These are phyloP conservation scores for Penicillium sp. DNA, from an alignment of 2,329 filamentous ascomycete species.

Conservation along the genomic window DNA sequence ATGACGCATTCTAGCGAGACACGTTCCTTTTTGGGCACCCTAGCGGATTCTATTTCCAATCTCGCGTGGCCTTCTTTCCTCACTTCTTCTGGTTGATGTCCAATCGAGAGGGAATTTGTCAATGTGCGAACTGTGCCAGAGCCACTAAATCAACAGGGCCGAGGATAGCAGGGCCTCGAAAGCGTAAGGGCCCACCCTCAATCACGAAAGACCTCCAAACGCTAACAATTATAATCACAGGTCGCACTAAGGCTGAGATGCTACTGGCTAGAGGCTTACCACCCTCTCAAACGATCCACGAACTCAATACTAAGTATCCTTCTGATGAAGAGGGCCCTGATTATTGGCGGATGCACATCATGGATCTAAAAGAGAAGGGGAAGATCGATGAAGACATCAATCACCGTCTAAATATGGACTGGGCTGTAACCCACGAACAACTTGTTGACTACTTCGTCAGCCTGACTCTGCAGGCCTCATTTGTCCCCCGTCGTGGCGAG, in stretches of 20 bases:
- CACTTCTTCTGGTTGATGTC: slow-evolving; percentile 60
- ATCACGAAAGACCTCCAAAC: not conserved
- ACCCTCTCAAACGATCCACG: not conserved
- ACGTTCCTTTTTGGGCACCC: slow-evolving; percentile 60
- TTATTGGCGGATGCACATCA: slow-evolving; percentile 34
- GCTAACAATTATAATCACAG: slow-evolving; percentile 7
- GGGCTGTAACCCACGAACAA: slow-evolving; percentile 50
- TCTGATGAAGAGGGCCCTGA: slow-evolving; percentile 18
- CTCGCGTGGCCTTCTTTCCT: slow-evolving; percentile 53
- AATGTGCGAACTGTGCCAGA: slow-evolving; percentile 34
- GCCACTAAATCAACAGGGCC: slow-evolving; percentile 1
- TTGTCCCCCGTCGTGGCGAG: slow-evolving; percentile 56
- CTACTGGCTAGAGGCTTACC: not conserved
- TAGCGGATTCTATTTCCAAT: slow-evolving; percentile 50
- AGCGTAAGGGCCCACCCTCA: not conserved
- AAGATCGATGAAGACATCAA: slow-evolving; percentile 46
- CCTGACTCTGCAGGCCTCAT: slow-evolving; percentile 47
- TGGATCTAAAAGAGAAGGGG: slow-evolving; percentile 45
- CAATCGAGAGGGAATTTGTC: slow-evolving; percentile 45
- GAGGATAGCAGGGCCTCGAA: not conserved
- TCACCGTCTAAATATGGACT: slow-evolving; percentile 56
- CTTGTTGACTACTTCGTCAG: slow-evolving; percentile 44
- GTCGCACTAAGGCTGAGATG: slow-evolving; percentile 9
- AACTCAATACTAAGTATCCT: not conserved
- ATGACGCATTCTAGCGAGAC: slow-evolving; percentile 43